These are phyloP conservation scores for Castanea sativa DNA, from an alignment of 306 rosid species.

Conservation along the genomic window DNA sequence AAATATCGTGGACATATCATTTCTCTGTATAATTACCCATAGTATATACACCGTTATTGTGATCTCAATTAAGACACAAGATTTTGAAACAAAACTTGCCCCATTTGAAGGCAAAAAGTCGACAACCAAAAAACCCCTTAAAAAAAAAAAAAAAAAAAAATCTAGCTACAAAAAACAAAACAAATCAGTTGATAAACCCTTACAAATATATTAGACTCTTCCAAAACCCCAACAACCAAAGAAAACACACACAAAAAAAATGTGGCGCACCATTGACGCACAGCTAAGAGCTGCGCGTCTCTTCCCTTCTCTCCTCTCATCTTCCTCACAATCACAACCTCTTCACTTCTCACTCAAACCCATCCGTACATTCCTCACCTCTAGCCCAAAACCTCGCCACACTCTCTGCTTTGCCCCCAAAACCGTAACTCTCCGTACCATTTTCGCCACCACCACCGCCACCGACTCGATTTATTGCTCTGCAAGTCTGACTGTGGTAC, in stretches of 20 bases:
- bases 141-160: no score
- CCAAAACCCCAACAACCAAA: not conserved
- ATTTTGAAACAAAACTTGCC: not conserved
- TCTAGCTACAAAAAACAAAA: no score
- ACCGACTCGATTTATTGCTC: not conserved
- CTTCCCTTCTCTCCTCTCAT: conserved; percentile 20
- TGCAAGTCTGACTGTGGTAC: conserved; percentile 19
- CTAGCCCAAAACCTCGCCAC: conserved; percentile 20
- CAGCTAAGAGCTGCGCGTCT: conserved; percentile 40
- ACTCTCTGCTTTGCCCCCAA: conserved; percentile 4
- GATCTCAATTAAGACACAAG: no score
- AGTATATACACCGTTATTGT: no score
- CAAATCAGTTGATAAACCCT: not conserved
- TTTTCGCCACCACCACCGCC: not conserved
- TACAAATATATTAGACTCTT: not conserved
- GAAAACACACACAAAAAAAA: not conserved
- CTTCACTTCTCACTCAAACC: not conserved
- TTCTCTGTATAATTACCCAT: no score
- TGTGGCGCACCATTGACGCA: conserved; percentile 60
- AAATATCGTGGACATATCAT: no score
- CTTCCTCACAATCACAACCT: not conserved
- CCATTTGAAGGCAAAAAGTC: not conserved
- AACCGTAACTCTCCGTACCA: conserved; percentile 11
- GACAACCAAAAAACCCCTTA: not conserved
- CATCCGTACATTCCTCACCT: conserved; percentile 32